Base-by-base conservation (phyloP, 352 stramenopile genomes). In the Globisporangium barbulae region DNA sequence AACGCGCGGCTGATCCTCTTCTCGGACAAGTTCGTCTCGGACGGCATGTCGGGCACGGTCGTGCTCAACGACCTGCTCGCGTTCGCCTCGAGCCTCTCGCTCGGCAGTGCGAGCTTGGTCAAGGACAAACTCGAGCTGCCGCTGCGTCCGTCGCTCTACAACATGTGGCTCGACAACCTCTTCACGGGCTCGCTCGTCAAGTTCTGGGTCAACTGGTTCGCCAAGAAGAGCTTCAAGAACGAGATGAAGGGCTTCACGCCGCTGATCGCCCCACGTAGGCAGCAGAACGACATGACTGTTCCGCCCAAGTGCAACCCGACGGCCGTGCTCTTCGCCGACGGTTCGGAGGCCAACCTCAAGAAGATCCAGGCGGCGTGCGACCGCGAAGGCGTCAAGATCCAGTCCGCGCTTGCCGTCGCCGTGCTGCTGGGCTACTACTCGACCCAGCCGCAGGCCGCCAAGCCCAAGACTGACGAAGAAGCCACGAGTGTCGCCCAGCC, bases 241-340 rank as follows among this genome's bases (percentile, higher is more conserved):
- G 33, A 56, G 10, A 56, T 64, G 35, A 64, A 64, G 59, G 58
- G n/a, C 25, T 64, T 55, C n/a, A 59, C 12, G 49, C 59, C 59
- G 17, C 21, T 59, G 3, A 17, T 64, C n/a, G 44, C 59, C 13
- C 59, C 59, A 3, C 59, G 49, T 22, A 28, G n/a, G 12, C 45
- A 64, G 13, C 49, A 58, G 59, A 48, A 64, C 15, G 45, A 57
- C 59, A 58, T 64, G 47, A 50, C 21, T 1, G 13, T 64, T 7
- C 59, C 59, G 15, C 45, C 41, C 21, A 39, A 56, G 47, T 64
- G 47, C 61, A 66, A 66, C 39, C n/a, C 30, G 5, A 66, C 49
- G 30, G 60, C 42, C 10, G 49, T 59, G 42, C 61, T 66, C 5
- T 66, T 66, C 25, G 61, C 61, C 9, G 31, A 45, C 39, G 61